Conservation (phyloP, 2,329 filamentous ascomycete species). For the Trichoderma arundinaceum region DNA sequence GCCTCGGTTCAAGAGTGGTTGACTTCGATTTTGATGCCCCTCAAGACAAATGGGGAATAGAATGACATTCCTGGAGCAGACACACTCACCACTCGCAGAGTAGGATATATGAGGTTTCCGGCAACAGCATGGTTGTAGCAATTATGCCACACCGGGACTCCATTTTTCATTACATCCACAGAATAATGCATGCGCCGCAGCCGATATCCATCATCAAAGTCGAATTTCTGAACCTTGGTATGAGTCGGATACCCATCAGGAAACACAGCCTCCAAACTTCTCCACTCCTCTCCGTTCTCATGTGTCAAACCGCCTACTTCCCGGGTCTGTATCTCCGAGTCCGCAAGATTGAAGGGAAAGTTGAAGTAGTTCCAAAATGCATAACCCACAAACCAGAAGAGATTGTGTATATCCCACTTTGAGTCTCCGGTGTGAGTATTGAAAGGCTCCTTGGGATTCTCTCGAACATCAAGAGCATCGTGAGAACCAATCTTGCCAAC, state of each 20-base stretch:
- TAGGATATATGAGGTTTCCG: conserved; percentile 1
- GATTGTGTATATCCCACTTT: conserved; percentile 1
- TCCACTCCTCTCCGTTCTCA: conserved; percentile 12
- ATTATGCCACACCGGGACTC: conserved; percentile 1
- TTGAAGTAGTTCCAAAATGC: conserved; percentile 22
- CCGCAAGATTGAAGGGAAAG: background rate
- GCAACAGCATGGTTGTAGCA: conserved; percentile 17
- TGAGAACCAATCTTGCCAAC: conserved; percentile 1
- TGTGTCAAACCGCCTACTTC: background rate
- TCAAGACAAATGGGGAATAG: conserved; percentile 17
- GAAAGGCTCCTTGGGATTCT: conserved; percentile 2
- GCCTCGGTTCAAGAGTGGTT: background rate
- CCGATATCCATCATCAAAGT: conserved; percentile 1
- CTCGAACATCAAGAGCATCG: background rate
- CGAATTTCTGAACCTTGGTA: conserved; percentile 12
- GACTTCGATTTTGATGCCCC: background rate
- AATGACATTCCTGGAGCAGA: background rate
- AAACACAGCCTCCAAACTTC: background rate
- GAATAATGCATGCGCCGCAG: background rate
- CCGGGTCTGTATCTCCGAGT: background rate
- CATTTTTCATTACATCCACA: conserved; percentile 12
- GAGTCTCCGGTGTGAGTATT: background rate
- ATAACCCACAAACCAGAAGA: conserved; percentile 11
- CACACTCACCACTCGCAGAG: conserved; percentile 17
- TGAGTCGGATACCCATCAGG: conserved; percentile 3